Evolutionary conservation across 208 protist genomes (phyloP), one percentile per base, ranked within the genome.

Genomic region (Plasmodiophora brassicae): DNA sequence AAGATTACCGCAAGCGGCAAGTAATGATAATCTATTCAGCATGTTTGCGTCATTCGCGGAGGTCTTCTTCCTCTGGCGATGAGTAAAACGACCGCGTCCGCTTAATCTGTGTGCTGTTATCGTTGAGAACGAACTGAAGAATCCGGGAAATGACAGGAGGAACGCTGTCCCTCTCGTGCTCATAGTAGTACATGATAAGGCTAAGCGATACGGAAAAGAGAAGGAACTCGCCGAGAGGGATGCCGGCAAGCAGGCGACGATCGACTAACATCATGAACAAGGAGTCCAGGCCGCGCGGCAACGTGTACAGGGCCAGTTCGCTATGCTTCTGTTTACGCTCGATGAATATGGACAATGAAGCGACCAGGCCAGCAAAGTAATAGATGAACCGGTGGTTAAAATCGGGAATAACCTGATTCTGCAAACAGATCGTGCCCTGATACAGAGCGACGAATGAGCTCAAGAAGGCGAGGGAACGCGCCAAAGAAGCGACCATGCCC

Each of bases 201-300:
- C 32, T 44, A 8, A 78, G 32, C 20, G 65, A 78, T 14, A 78
- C 32, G 41, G 65, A 78, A 78, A 78, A 78, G 32, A 78, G 65
- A 5, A 78, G n/a, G 14, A 78, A 38, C 32, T 78, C 65, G 41
- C 65, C 65, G n/a, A 78, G 41, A 8, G 65, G 65, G 41, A 78
- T 32, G 5, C 65, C 65, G 20, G 65, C 65, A 78, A 78, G 65
- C 5, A 78, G n/a, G 65, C 65, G 65, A 32, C 65, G 65, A 32
- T 78, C 65, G 5, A 78, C 65, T 78, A 78, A 78, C n/a, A 78
- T 14, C 65, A 78, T 78, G n/a, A 78, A 78, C 41, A 78, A 78
- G 5, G 65, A 36, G 41, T 78, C 65, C 10, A 32, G 32, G n/a
- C 65, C 65, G 10, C 65, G 32, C 20, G 65, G 65, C 5, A 78